Evolutionary conservation across 768 basidiomycete species (phyloP).

Genomic region (Flagelloscypha sp.): DNA sequence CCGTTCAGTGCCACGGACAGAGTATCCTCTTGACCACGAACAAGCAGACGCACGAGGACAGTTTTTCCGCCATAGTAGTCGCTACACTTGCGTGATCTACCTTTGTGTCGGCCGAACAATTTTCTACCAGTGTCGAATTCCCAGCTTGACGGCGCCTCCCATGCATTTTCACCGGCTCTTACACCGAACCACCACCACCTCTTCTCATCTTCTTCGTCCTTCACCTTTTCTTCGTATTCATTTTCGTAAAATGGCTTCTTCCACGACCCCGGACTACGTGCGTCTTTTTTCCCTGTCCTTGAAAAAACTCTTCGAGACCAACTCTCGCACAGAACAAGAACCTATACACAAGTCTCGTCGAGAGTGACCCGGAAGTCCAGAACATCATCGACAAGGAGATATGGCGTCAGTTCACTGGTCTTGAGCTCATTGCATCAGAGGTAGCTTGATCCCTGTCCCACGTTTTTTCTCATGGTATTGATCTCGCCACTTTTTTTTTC

Average conservation of each 20-base stretch:
- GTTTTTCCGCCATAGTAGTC: no score
- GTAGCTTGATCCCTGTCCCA: conserved; percentile 31
- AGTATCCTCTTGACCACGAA: no score
- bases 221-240: conserved; percentile 17
- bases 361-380: conserved; percentile 91
- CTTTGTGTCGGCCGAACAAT: no score
- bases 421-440: conserved; percentile 99
- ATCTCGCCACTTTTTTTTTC: no score
- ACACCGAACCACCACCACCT: no score
- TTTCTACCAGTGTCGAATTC: neutral
- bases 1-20: no score
- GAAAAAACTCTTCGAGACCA: neutral
- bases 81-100: no score
- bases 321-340: conserved; percentile 65
- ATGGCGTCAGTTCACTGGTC: conserved; percentile 95
- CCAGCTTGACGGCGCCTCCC: neutral
- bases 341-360: conserved; percentile 79
- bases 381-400: conserved; percentile 99
- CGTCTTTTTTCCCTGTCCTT: conserved; percentile 18
- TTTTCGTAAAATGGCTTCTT: conserved; percentile 50
- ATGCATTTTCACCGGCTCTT: no score
- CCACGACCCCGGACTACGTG: conserved; percentile 54
- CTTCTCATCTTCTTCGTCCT: conserved; percentile 5
- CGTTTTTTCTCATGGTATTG: conserved; percentile 3
- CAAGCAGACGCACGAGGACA: no score